Base-by-base conservation (phyloP, 1,284 basidiomycete genomes). In the Ustilago lituana region DNA sequence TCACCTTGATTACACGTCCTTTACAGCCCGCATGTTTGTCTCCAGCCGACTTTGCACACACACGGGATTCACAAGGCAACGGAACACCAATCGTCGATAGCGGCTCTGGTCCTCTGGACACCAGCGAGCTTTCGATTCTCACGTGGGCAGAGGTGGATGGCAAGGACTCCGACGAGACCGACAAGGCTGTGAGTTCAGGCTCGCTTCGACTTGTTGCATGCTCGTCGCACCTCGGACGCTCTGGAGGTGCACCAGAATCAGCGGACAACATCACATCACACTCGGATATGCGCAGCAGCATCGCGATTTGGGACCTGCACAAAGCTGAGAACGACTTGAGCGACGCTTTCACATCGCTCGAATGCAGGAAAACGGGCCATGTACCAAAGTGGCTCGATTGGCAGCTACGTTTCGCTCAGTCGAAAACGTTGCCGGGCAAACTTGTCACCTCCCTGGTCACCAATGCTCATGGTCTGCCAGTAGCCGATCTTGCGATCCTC, bases 1-100 rank as follows among this genome's bases (percentile, higher is more conserved):
- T 63, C 15, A 62, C 45, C 12, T 67, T 72, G 69, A 61, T 56
- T 44, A 72, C 69, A 4, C 40, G 69, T 15, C 69, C 69, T 20
- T 31, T 72, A 24, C 54, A 58, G 38, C 35, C 65, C 5, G 27
- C 38, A 4, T 57, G 58, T 17, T 47, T 67, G 9, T 53, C 50
- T 3, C 14, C 41, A 22, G 46, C 40, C 17, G 54, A 32, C 36
- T 32, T 45, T 14, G 11, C 31, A 1, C 31, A 29, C 20, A 20
- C 38, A 1, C 35, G 4, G 27, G 41, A 54, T 6, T 24, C 33
- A 19, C 11, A 20, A 4, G 38, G 38, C 4, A 45, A 53, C 11
- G 50, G 40, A 19, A 8, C 40, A 5, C 1, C 23, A 6, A 20
- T 15, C 23, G 33, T 19, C 12, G 38, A 47, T 6, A 17, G 35